Evolutionary conservation across 208 protist genomes (phyloP).

Genomic region (Trichomonas vaginalis): DNA sequence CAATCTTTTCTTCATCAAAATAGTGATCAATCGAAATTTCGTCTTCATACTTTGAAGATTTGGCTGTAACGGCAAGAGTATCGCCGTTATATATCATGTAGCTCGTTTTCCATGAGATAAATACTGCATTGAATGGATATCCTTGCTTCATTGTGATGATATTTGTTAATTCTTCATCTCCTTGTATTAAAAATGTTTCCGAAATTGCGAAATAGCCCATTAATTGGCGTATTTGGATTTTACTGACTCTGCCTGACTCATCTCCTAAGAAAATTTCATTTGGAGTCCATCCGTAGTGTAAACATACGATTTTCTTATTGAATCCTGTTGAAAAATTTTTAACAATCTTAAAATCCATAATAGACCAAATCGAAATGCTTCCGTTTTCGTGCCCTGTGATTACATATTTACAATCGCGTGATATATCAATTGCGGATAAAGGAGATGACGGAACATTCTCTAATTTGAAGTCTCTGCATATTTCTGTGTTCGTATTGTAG

Average conservation of each 20-base stretch:
- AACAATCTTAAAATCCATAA: not conserved
- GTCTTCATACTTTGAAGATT: not conserved
- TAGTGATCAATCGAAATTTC: not conserved
- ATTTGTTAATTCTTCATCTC: not conserved
- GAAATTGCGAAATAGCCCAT: not conserved
- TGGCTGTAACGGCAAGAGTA: not conserved
- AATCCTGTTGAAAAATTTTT: not conserved
- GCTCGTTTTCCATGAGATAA: not conserved
- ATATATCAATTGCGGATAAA: not conserved
- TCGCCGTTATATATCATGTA: not conserved
- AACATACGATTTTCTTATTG: not conserved
- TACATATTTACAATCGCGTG: not conserved
- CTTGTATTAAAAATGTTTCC: not conserved
- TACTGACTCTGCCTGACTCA: not conserved
- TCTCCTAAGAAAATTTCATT: not conserved
- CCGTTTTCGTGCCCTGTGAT: not conserved
- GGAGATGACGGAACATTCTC: not conserved
- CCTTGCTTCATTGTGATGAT: not conserved
- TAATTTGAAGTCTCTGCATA: not conserved
- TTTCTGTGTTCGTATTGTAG: not conserved
- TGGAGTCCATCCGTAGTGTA: not conserved
- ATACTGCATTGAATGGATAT: not conserved
- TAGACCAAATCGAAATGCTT: not conserved
- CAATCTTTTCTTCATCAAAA: not conserved
- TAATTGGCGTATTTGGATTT: not conserved